phyloP scores from a whole-genome alignment of 768 basidiomycete species.

The Pleurotus salmoneostramineus region DNA sequence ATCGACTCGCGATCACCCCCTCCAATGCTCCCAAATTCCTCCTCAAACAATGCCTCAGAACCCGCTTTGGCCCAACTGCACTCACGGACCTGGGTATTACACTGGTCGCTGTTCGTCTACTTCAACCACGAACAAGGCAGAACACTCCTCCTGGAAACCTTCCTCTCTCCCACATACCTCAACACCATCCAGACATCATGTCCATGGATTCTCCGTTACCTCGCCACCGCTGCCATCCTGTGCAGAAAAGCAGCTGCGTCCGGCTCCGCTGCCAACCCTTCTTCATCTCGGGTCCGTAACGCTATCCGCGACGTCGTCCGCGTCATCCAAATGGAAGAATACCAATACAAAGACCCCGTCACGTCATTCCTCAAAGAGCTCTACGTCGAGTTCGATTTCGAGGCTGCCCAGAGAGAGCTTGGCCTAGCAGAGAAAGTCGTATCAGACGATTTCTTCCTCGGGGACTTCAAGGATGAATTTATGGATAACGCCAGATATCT shows the following conservation, averaged over 20 bases:
- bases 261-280: slow-evolving; percentile 31
- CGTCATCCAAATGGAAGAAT: slow-evolving; percentile 92
- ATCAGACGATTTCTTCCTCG: slow-evolving; percentile 90
- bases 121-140: slow-evolving; percentile 95
- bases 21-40: slow-evolving; percentile 35
- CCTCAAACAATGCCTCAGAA: slow-evolving; percentile 38
- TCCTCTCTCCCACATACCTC: slow-evolving; percentile 94
- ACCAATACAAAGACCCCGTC: slow-evolving; percentile 93
- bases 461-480: slow-evolving; percentile 88
- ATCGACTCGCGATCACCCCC: slow-evolving; percentile 77
- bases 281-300: slow-evolving; percentile 74
- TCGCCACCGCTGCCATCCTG: slow-evolving; percentile 89
- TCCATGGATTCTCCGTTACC: slow-evolving; percentile 94
- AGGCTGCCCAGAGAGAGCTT: slow-evolving; percentile 85
- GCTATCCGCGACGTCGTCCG: slow-evolving; percentile 91
- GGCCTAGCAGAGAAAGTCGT: slow-evolving; percentile 77
- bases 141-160: slow-evolving; percentile 90
- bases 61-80: slow-evolving; percentile 81
- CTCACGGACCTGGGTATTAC: slow-evolving; percentile 92
- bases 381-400: slow-evolving; percentile 95
- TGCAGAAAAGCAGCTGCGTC: slow-evolving; percentile 72
- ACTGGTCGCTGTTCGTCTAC: slow-evolving; percentile 98
- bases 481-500: slow-evolving; percentile 95
- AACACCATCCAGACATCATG: slow-evolving; percentile 97
- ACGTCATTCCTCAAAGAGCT: slow-evolving; percentile 92